These are phyloP conservation scores for Hordeum pubiflorum DNA, from an alignment of 202 grass and related monocot species.

Conservation along the genomic window DNA sequence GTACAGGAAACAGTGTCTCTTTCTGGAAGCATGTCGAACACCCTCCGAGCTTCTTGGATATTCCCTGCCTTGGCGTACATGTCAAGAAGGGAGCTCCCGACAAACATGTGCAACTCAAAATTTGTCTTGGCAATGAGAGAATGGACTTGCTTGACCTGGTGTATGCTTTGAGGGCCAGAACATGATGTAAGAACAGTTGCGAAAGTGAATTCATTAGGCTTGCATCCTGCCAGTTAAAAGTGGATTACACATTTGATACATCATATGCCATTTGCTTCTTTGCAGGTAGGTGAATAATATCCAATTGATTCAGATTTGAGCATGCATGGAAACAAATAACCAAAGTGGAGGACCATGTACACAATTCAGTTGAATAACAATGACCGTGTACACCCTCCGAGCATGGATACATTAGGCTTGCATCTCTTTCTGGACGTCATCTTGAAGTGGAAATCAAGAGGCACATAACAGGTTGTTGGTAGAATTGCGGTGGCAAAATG, in stretches of 20 bases:
- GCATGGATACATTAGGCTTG: too few species aligned
- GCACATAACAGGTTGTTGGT: neutral
- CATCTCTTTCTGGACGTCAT: neutral
- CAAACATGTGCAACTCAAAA: constrained; percentile 58
- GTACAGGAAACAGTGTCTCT: constrained; percentile 70
- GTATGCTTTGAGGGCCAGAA: constrained; percentile 25
- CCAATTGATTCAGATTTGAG: neutral
- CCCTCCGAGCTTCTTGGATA: constrained; percentile 52
- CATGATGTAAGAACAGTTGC: constrained; percentile 51
- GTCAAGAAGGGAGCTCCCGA: constrained; percentile 66
- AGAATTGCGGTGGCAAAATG: neutral
- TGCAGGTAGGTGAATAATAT: neutral
- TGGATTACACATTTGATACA: constrained; percentile 14
- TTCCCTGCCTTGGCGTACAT: constrained; percentile 57
- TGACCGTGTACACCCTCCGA: too few species aligned
- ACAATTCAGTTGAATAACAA: too few species aligned
- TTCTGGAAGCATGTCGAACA: constrained; percentile 55
- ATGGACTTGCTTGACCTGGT: constrained; percentile 52
- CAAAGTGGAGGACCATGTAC: too few species aligned
- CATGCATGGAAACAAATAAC: neutral
- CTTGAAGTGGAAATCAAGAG: neutral
- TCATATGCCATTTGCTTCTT: constrained; percentile 1
- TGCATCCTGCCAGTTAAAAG: constrained; percentile 43
- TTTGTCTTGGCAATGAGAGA: constrained; percentile 51
- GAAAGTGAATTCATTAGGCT: constrained; percentile 61